Percentiles rank a stretch among this genome's conserved stretches.
Conservation (phyloP, 2,329 filamentous ascomycete species). For the Aspergillus hortae region DNA sequence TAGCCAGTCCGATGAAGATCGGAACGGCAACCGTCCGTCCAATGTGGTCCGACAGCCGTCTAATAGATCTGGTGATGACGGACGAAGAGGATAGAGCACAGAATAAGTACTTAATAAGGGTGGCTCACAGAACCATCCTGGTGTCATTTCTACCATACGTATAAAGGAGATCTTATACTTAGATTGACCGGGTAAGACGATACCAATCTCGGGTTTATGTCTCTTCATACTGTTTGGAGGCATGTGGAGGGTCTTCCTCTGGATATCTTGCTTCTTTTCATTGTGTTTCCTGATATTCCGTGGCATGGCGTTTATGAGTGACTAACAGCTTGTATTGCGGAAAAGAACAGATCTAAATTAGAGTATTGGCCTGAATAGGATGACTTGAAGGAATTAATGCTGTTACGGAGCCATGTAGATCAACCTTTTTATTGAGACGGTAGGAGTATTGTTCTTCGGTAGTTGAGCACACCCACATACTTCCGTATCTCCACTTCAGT, state of each 20-base stretch:
- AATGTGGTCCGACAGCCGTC: constrained; percentile 14
- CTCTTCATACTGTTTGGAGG: constrained; percentile 3
- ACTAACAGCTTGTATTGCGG: too few species aligned
- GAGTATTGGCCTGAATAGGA: too few species aligned
- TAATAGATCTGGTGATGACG: constrained; percentile 53
- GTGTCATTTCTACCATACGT: constrained; percentile 35
- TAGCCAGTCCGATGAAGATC: constrained; percentile 48
- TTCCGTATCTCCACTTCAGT: too few species aligned
- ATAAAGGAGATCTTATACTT: constrained; percentile 19
- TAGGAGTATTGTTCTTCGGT: too few species aligned
- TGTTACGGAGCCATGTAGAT: too few species aligned
- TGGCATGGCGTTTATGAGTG: constrained; percentile 24
- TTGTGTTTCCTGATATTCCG: constrained; percentile 10
- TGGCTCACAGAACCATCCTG: constrained; percentile 46
- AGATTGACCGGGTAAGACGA: constrained; percentile 11
- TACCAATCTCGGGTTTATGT: constrained; percentile 7
- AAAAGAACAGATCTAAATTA: too few species aligned
- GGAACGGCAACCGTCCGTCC: constrained; percentile 21
- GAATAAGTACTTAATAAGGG: not conserved
- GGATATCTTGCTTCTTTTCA: constrained; percentile 11
- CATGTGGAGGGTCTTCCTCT: constrained; percentile 5
- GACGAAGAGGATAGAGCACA: constrained; percentile 6
- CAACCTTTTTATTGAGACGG: too few species aligned
- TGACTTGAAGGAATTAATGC: too few species aligned
- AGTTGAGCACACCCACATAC: too few species aligned